These are phyloP conservation scores for Purpureocillium lavendulum DNA, from an alignment of 2,329 filamentous ascomycete species.

Conservation along the genomic window DNA sequence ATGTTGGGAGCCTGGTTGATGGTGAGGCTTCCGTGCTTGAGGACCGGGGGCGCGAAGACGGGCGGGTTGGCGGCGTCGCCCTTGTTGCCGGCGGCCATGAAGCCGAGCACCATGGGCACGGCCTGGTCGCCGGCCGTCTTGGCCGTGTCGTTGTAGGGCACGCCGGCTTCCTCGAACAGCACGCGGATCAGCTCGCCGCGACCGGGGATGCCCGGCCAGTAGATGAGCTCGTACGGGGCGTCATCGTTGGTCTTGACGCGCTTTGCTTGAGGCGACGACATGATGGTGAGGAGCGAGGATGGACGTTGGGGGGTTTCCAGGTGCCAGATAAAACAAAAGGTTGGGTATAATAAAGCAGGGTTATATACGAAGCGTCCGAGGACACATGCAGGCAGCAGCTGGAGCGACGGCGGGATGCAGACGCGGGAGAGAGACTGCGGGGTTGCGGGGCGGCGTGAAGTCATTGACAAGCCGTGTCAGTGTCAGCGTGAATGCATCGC, in stretches of 20 bases:
- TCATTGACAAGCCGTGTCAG: background rate
- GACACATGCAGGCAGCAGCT: no score
- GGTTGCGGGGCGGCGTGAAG: background rate
- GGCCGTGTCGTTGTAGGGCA: slow-evolving; percentile 52
- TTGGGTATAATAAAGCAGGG: no score
- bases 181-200: slow-evolving; percentile 69
- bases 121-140: slow-evolving; percentile 35
- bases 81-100: slow-evolving; percentile 33
- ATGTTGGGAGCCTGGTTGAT: slow-evolving; percentile 68
- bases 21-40: slow-evolving; percentile 52
- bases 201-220: slow-evolving; percentile 65
- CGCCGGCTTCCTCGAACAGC: slow-evolving; percentile 59
- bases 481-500: no score
- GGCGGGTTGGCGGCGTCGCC: slow-evolving; percentile 55
- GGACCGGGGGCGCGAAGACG: slow-evolving; percentile 56
- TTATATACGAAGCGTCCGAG: no score
- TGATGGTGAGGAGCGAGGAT: no score
- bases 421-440: no score
- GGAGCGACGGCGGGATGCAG: no score
- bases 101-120: slow-evolving; percentile 37
- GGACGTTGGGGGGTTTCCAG: background rate
- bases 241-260: slow-evolving; percentile 29
- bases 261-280: slow-evolving; percentile 16
- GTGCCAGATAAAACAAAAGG: background rate
- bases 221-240: slow-evolving; percentile 54